Evolutionary conservation across 768 basidiomycete species (phyloP).

Genomic region (Tricholoma bakamatsutake): DNA sequence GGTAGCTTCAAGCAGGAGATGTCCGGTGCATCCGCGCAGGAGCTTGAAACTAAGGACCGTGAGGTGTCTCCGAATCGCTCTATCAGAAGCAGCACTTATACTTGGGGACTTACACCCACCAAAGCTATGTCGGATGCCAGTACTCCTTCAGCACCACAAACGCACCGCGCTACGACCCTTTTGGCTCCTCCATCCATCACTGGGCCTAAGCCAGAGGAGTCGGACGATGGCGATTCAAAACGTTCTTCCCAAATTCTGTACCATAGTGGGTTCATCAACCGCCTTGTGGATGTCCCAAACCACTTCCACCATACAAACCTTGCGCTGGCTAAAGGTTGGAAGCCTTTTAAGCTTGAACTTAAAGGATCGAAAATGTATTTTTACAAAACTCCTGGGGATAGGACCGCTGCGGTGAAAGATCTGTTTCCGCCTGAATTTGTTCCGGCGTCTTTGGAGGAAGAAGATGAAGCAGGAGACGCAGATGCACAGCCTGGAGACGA

Average conservation of each 20-base stretch:
- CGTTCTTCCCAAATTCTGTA: constrained; percentile 77
- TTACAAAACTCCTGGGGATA: constrained; percentile 77
- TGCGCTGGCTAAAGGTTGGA: constrained; percentile 68
- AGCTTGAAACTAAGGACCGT: constrained; percentile 17
- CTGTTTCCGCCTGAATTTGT: constrained; percentile 68
- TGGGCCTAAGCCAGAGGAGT: constrained; percentile 32
- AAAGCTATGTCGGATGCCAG: constrained; percentile 4
- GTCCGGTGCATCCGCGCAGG: constrained; percentile 36
- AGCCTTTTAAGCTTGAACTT: constrained; percentile 77
- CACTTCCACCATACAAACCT: constrained; percentile 26
- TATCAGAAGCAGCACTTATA: constrained; percentile 9
- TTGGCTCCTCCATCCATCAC: constrained; percentile 46
- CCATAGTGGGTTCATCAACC: constrained; percentile 72
- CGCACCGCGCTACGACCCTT: constrained; percentile 25
- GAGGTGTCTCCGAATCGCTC: constrained; percentile 6
- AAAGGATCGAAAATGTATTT: constrained; percentile 84
- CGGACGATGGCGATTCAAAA: constrained; percentile 33
- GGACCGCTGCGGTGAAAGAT: constrained; percentile 56
- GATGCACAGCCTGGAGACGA: constrained; percentile 16
- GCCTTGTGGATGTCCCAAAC: constrained; percentile 48
- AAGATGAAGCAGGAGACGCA: constrained; percentile 23
- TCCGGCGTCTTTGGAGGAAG: constrained; percentile 46
- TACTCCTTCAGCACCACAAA: not conserved
- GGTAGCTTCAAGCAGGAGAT: constrained; percentile 55
- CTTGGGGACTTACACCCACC: constrained; percentile 1